Conservation (phyloP, 1,139 yeast species). For the Nakaseomyces delphensis region DNA sequence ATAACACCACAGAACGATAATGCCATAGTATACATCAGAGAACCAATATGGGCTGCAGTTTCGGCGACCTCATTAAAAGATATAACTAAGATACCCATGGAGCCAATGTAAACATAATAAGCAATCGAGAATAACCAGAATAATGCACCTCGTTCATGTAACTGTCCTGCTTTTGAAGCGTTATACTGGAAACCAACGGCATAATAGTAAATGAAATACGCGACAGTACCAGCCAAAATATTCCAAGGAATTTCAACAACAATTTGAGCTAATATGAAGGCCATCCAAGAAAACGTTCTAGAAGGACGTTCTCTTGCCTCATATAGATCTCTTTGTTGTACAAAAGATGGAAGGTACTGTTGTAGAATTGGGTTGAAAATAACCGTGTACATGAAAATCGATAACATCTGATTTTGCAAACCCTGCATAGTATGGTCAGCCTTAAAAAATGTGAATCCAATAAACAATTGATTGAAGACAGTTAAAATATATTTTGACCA, state of each 20-base stretch:
- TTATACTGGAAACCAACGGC: slow-evolving; percentile 64
- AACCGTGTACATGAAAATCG: slow-evolving; percentile 56
- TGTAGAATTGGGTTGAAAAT: slow-evolving; percentile 56
- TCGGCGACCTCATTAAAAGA: slow-evolving; percentile 54
- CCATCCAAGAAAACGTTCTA: slow-evolving; percentile 54
- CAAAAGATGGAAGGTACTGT: slow-evolving; percentile 66
- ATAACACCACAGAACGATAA: slow-evolving; percentile 79
- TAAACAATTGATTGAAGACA: slow-evolving; percentile 46
- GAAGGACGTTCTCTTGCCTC: slow-evolving; percentile 89
- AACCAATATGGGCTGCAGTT: slow-evolving; percentile 63
- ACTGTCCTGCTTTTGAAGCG: slow-evolving; percentile 46
- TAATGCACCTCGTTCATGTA: slow-evolving; percentile 55
- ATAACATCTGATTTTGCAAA: slow-evolving; percentile 55
- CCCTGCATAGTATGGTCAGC: slow-evolving; percentile 55
- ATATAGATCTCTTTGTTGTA: slow-evolving; percentile 65
- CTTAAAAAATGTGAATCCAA: slow-evolving; percentile 68
- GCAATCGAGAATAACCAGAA: slow-evolving; percentile 50
- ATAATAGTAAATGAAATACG: slow-evolving; percentile 71
- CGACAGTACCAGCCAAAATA: slow-evolving; percentile 50
- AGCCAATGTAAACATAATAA: slow-evolving; percentile 51
- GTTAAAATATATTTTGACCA: slow-evolving; percentile 47
- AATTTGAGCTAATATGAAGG: slow-evolving; percentile 51
- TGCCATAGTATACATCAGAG: slow-evolving; percentile 56
- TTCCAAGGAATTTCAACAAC: slow-evolving; percentile 74
- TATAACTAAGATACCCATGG: slow-evolving; percentile 54